These are phyloP conservation scores for Cyclanthera cordifolia DNA, from an alignment of 306 rosid species.

Conservation along the genomic window DNA sequence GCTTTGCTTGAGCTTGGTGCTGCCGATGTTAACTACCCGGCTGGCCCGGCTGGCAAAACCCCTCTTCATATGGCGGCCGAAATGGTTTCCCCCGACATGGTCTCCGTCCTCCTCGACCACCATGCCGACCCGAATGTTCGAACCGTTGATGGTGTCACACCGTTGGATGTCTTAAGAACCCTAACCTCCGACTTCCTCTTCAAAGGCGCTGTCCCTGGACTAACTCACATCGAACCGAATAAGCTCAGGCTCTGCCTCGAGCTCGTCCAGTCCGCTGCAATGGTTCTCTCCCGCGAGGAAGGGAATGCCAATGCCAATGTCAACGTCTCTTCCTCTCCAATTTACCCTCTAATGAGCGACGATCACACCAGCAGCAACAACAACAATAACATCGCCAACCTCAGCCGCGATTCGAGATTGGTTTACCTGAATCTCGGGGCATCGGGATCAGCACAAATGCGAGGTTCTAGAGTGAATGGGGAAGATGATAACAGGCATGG, in stretches of 20 bases:
- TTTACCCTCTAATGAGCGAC: conserved; percentile 49
- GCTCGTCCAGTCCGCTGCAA: conserved; percentile 92
- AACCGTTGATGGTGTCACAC: conserved; percentile 72
- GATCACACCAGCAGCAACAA: conserved; percentile 38
- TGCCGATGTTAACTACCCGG: conserved; percentile 76
- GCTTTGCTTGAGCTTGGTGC: conserved; percentile 90
- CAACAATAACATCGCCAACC: conserved; percentile 54
- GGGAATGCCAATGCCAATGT: conserved; percentile 21
- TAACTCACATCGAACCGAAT: conserved; percentile 83
- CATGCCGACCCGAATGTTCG: conserved; percentile 94
- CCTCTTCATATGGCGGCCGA: conserved; percentile 85
- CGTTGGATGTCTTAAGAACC: conserved; percentile 82
- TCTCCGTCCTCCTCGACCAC: conserved; percentile 90
- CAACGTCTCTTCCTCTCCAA: conserved; percentile 32
- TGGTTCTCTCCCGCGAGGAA: conserved; percentile 87
- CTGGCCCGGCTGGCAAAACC: conserved; percentile 63
- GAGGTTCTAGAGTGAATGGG: conserved; percentile 38
- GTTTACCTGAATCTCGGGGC: conserved; percentile 90
- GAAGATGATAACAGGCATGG: conserved; percentile 38
- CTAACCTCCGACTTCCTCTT: conserved; percentile 95
- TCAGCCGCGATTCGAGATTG: conserved; percentile 68
- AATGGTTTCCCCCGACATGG: conserved; percentile 98
- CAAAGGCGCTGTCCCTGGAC: conserved; percentile 97
- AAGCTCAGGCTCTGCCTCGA: conserved; percentile 82
- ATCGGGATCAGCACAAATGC: conserved; percentile 34